phyloP scores from a whole-genome alignment of 2,329 filamentous ascomycete species.

The Bretziella fagacearum region DNA sequence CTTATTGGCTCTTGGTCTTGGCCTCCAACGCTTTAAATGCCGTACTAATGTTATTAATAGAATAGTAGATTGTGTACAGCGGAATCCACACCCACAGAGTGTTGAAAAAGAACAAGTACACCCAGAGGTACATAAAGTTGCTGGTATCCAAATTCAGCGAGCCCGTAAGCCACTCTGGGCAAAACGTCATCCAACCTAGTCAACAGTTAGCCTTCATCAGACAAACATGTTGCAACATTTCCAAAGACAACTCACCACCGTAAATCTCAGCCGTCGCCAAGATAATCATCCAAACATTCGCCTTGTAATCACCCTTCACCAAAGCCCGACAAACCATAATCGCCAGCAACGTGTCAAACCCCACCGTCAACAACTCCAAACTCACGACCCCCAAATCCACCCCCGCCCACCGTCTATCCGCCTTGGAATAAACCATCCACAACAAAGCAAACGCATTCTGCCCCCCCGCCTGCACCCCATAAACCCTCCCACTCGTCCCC shows the following conservation, averaged over 20 bases:
- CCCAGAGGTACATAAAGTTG: conserved; percentile 53
- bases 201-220: neutral
- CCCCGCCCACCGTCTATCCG: conserved; percentile 46
- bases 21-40: conserved; percentile 28
- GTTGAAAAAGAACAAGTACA: conserved; percentile 54
- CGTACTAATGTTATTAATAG: conserved; percentile 35
- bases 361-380: conserved; percentile 48
- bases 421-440: conserved; percentile 53
- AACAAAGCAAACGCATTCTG: conserved; percentile 38
- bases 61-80: conserved; percentile 39
- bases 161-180: conserved; percentile 48
- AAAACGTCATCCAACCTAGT: conserved; percentile 52
- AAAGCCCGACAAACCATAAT: conserved; percentile 44
- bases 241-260: conserved; percentile 29
- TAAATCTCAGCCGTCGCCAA: conserved; percentile 51
- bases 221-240: neutral
- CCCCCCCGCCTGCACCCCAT: conserved; percentile 41
- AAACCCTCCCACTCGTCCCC: conserved; percentile 30
- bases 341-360: conserved; percentile 43
- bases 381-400: conserved; percentile 47
- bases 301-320: conserved; percentile 34
- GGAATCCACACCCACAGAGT: conserved; percentile 50
- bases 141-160: conserved; percentile 45
- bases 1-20: conserved; percentile 17
- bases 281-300: conserved; percentile 45